Base-by-base conservation (phyloP, 164 flowering plant genomes). In the Vitis rupestris region DNA sequence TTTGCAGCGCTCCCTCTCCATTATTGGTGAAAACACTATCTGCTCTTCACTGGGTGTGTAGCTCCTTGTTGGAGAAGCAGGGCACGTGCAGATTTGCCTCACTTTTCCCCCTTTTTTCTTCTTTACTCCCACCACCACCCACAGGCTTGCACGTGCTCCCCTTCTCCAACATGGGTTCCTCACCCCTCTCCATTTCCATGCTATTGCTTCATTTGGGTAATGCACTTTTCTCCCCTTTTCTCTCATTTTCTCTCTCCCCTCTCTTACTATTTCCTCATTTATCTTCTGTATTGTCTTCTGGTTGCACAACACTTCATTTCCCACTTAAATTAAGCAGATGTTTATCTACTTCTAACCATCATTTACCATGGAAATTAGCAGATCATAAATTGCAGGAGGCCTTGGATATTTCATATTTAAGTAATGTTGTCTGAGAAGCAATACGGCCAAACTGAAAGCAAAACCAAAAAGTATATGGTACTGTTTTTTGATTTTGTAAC, bases 51-150 rank as follows among this genome's bases (percentile, higher is more conserved):
- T 50, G 81, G 83, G 82, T 72, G 91, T 47, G 89, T 59, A 79
- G 79, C 80, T 86, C 87, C 90, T 77, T 74, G 96, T 74, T 90
- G 96, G 96, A 90, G 96, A 90, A 90, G 93, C 96, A 90, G 96
- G 96, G 96, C 93, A 90, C 96, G 96, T 90, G 96, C 96, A 87
- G 81, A 65, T 61, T 61, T 4, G 56, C 56, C 13, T 53, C 64
- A 23, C 27, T 23, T 23, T 23, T 23, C 27, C 27, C 27, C 27
- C 27, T 23, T 23, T 23, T 19, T 60, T 29, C 13, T 15, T 13
- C 37, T 3, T 54, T 23, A 66, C 62, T 64, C 11, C 27, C 50
- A 37, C 44, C 44, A 37, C 44, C 44, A 0, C 44, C 44, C 4
- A 37, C 44, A 37, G 44, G 4, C 44, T 53, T 80, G 83, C 83